phyloP scores from a whole-genome alignment of 805 yeast species.

The Suhomyces emberorum region DNA sequence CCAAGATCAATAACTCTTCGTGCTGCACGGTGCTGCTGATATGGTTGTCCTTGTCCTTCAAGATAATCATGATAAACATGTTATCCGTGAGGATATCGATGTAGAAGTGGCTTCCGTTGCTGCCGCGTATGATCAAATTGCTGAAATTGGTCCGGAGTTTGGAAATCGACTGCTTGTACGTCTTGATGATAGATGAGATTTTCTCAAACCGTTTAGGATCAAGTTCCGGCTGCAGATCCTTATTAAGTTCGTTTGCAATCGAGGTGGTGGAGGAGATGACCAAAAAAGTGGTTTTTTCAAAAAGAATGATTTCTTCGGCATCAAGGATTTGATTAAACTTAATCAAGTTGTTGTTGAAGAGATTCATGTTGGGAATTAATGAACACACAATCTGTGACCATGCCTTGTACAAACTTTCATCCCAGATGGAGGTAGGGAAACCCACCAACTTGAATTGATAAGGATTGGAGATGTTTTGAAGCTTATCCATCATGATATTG shows the following conservation, averaged over 20 bases:
- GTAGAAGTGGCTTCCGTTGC: constrained; percentile 42
- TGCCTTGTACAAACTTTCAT: constrained; percentile 90
- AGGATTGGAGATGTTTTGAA: constrained; percentile 71
- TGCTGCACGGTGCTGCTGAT: constrained; percentile 24
- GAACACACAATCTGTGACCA: constrained; percentile 97
- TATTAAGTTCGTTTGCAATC: constrained; percentile 24
- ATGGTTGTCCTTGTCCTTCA: constrained; percentile 37
- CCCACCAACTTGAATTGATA: constrained; percentile 67
- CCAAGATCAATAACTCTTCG: constrained; percentile 48
- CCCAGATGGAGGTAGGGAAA: constrained; percentile 96
- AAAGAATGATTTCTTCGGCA: constrained; percentile 86
- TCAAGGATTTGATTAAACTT: constrained; percentile 70
- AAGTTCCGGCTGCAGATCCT: constrained; percentile 29
- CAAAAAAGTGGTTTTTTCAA: constrained; percentile 90
- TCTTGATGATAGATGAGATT: constrained; percentile 88
- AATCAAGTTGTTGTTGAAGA: constrained; percentile 71
- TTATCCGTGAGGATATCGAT: constrained; percentile 58
- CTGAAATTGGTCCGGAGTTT: constrained; percentile 83
- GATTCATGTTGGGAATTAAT: constrained; percentile 83
- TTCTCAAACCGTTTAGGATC: constrained; percentile 95
- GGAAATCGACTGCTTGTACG: constrained; percentile 88
- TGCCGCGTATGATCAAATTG: constrained; percentile 67
- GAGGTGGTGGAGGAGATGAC: constrained; percentile 64
- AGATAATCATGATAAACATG: constrained; percentile 58
- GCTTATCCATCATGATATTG: constrained; percentile 75